Evolutionary conservation across 148 eudicot species (phyloP).

Genomic region (Rhododendron ovatum): DNA sequence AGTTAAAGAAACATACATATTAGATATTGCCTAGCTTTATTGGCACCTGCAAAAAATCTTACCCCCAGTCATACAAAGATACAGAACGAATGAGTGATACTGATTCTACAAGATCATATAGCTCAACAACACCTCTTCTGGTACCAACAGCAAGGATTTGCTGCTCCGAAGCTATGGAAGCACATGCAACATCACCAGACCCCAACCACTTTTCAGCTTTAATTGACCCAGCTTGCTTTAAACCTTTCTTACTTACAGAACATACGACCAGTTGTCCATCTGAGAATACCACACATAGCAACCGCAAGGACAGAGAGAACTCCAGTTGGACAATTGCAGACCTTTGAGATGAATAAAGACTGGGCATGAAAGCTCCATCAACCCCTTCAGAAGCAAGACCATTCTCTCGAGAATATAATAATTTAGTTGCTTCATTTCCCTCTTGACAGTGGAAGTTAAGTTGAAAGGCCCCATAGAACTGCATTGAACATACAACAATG

Average conservation of each 20-base stretch:
- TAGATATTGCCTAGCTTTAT: not conserved
- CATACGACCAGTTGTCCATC: constrained; percentile 74
- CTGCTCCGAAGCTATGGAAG: constrained; percentile 49
- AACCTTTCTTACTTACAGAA: constrained; percentile 80
- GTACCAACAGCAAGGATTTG: constrained; percentile 94
- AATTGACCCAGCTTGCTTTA: constrained; percentile 66
- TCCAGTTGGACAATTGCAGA: constrained; percentile 64
- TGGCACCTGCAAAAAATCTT: not conserved
- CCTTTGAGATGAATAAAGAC: constrained; percentile 27
- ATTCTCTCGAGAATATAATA: constrained; percentile 39
- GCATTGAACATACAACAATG: constrained; percentile 26
- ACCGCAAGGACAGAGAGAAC: constrained; percentile 48
- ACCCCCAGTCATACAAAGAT: constrained; percentile 17
- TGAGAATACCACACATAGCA: constrained; percentile 60
- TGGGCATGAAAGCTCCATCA: constrained; percentile 29
- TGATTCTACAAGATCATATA: constrained; percentile 76
- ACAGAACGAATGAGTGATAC: constrained; percentile 66
- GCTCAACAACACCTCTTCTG: constrained; percentile 69
- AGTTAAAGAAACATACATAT: not conserved
- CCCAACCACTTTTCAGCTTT: constrained; percentile 66
- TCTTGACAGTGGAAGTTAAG: constrained; percentile 42
- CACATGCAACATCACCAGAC: constrained; percentile 75
- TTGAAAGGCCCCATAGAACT: constrained; percentile 79
- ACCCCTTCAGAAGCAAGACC: constrained; percentile 43
- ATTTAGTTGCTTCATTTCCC: constrained; percentile 31